phyloP scores from a whole-genome alignment of 148 eudicot genomes.

The Oxyria digyna region DNA sequence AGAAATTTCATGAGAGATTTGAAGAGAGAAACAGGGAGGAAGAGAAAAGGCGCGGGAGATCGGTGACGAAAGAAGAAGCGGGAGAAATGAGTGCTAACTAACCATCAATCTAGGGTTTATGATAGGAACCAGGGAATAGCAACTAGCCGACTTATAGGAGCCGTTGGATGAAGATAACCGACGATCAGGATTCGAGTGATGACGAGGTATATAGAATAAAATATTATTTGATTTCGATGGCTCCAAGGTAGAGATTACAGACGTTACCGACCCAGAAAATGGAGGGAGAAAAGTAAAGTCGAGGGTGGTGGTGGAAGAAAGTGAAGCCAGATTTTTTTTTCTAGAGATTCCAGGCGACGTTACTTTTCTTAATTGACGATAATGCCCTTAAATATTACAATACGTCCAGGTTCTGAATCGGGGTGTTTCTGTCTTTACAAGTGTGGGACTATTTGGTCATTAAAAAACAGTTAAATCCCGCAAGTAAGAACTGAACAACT shows the following conservation, averaged over 20 bases:
- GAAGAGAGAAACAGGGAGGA: background rate
- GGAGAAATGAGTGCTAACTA: constrained; percentile 3
- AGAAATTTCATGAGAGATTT: background rate
- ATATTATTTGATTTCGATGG: constrained; percentile 1
- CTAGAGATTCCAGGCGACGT: background rate
- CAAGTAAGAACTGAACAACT: too few species aligned
- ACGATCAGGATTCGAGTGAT: constrained; percentile 10
- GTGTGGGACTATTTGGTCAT: background rate
- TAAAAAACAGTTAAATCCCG: background rate
- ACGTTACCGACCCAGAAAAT: background rate
- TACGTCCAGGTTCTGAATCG: background rate
- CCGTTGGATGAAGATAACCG: constrained; percentile 20
- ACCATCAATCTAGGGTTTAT: constrained; percentile 38
- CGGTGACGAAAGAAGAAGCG: background rate
- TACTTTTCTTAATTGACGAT: background rate
- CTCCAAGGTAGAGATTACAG: constrained; percentile 6
- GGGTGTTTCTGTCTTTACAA: background rate
- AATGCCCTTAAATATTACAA: background rate
- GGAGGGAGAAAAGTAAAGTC: background rate
- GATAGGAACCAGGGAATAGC: constrained; percentile 18
- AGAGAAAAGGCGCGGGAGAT: constrained; percentile 10
- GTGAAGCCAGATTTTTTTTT: background rate
- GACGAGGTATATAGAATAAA: background rate
- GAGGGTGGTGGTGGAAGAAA: background rate
- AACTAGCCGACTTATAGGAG: constrained; percentile 17